phyloP scores from a whole-genome alignment of 83 land plant species.

The Isoetes engelmannii region DNA sequence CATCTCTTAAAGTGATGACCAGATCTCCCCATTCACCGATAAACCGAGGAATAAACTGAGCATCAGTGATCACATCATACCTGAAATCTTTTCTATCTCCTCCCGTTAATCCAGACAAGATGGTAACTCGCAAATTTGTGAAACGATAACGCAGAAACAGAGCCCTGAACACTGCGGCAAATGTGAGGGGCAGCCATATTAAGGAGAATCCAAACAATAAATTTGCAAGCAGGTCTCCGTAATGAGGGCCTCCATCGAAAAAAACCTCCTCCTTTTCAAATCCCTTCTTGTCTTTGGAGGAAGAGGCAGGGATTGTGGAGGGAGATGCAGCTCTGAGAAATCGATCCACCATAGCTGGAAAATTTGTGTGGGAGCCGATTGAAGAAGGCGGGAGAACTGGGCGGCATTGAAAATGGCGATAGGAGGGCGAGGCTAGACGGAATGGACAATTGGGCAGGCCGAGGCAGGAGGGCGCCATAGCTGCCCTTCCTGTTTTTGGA shows the following conservation, averaged over 20 bases:
- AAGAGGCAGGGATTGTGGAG: too few species aligned
- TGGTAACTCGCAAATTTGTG: slow-evolving; percentile 72
- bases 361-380: too few species aligned
- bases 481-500: too few species aligned
- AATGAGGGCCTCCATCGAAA: slow-evolving; percentile 98
- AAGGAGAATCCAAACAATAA: slow-evolving; percentile 78
- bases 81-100: slow-evolving; percentile 77
- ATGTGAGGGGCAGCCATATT: slow-evolving; percentile 84
- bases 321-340: too few species aligned
- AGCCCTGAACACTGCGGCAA: slow-evolving; percentile 77
- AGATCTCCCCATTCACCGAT: slow-evolving; percentile 95
- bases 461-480: too few species aligned
- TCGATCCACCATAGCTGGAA: too few species aligned
- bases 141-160: slow-evolving; percentile 80
- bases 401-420: too few species aligned
- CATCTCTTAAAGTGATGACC: slow-evolving; percentile 73
- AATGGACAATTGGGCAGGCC: too few species aligned
- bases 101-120: slow-evolving; percentile 79
- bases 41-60: slow-evolving; percentile 77
- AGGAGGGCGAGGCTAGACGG: too few species aligned
- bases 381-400: too few species aligned
- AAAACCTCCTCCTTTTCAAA: slow-evolving; percentile 52
- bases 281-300: neutral
- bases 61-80: slow-evolving; percentile 64
- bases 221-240: slow-evolving; percentile 79